Base-by-base conservation (phyloP, 2,329 filamentous ascomycete genomes). In the Amauroascus niger region DNA sequence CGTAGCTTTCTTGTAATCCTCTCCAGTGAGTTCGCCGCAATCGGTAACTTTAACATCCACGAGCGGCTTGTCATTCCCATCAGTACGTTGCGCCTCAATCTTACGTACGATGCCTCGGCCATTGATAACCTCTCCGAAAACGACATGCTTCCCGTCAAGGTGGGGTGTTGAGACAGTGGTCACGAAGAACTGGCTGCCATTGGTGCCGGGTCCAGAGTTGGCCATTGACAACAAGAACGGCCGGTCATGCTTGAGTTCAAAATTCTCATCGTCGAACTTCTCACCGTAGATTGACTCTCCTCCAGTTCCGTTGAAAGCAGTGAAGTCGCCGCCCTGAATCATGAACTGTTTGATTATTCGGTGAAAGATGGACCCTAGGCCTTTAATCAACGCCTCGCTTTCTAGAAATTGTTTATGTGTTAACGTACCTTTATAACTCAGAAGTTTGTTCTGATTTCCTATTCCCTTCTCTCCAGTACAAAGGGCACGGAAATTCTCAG, bases 321-420 rank as follows among this genome's bases (percentile, higher is more conserved):
- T 98, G 71, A 98, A 98, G 71, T 97, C 93, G 72, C 93, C 91
- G 67, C 93, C 90, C 75, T 96, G 87, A 66, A 96, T 93, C 91
- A 98, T 97, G 74, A 98, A 98, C 65, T 87, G 81, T 78, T 96
- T 96, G 76, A 98, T 98, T 60, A 98, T 87, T 49, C 91, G 87
- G 77, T 98, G 91, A 78, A 98, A 97, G 63, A 76, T 77, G 57
- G 87, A 94, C 62, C 88, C 86, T 76, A 54, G 30, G 28, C 46
- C 13, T 18, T 37, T 44, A 16, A 18, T 28, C 35, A 24, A 40
- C 11, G n/a, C 16, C n/a, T 35, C 18, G 26, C 5, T 47, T 18
- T 30, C 32, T 33, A 41, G 30, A 20, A 43, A 24, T 46, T 30
- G 30, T 39, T 49, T 3, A 24, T 2, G 13, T 24, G 14, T 28